phyloP scores from a whole-genome alignment of 768 basidiomycete genomes.

The Plicaturopsis crispa region DNA sequence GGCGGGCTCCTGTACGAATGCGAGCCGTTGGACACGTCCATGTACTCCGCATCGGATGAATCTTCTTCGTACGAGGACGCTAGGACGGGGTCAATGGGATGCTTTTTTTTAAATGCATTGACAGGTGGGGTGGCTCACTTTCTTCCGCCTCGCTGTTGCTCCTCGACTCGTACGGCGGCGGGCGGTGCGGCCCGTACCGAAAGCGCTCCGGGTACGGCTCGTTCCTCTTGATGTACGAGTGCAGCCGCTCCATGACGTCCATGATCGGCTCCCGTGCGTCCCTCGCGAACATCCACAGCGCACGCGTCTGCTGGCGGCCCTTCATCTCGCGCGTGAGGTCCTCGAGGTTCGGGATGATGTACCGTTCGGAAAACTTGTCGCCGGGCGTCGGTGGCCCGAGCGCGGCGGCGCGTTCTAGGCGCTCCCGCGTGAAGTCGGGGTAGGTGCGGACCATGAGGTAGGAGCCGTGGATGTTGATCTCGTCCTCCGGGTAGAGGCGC shows the following conservation, averaged over 20 bases:
- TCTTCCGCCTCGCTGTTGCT: too few relatives aligned
- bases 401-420: slow-evolving; percentile 28
- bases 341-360: slow-evolving; percentile 38
- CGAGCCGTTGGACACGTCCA: too few relatives aligned
- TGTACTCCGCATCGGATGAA: too few relatives aligned
- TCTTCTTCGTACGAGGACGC: too few relatives aligned
- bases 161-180: slow-evolving; percentile 63
- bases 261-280: slow-evolving; percentile 66
- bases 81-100: too few relatives aligned
- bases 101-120: too few relatives aligned
- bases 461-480: slow-evolving; percentile 49
- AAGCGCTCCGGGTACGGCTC: slow-evolving; percentile 65
- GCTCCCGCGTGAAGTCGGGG: slow-evolving; percentile 51
- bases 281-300: slow-evolving; percentile 69
- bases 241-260: slow-evolving; percentile 64
- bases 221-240: slow-evolving; percentile 59
- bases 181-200: slow-evolving; percentile 59
- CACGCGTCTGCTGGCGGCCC: slow-evolving; percentile 51
- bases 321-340: slow-evolving; percentile 40
- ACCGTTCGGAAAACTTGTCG: slow-evolving; percentile 44
- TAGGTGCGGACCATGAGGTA: slow-evolving; percentile 72
- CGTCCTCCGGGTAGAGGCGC: slow-evolving; percentile 72
- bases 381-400: slow-evolving; percentile 12
- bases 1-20: too few relatives aligned
- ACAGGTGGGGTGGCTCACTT: too few relatives aligned